Percentiles rank a stretch among this genome's conserved stretches.
These are phyloP conservation scores for Fusarium anthophilum DNA, from an alignment of 2,329 filamentous ascomycete genomes.

Conservation along the genomic window DNA sequence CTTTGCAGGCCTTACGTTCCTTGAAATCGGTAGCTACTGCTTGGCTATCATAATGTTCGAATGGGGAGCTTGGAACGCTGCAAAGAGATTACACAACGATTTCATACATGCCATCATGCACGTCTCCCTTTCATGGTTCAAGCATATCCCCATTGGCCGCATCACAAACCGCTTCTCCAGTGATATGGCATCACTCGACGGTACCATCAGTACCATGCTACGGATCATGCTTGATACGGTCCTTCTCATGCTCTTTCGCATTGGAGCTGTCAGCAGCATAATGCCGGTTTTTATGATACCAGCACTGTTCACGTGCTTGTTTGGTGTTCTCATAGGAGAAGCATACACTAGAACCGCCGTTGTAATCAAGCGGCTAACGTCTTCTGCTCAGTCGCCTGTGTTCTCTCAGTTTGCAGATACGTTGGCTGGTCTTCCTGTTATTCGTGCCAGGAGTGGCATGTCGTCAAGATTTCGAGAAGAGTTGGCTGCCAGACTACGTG, in stretches of 20 bases:
- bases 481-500: conserved; percentile 60
- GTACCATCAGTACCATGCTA: conserved; percentile 56
- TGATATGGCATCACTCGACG: conserved; percentile 66
- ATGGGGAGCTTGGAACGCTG: conserved; percentile 66
- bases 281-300: conserved; percentile 62
- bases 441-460: conserved; percentile 62
- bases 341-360: conserved; percentile 62
- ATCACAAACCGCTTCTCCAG: conserved; percentile 66
- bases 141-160: conserved; percentile 61
- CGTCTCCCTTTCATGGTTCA: conserved; percentile 67
- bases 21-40: conserved; percentile 55
- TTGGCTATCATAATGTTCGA: conserved; percentile 59
- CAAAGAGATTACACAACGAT: conserved; percentile 60
- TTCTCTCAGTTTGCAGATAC: conserved; percentile 67
- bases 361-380: conserved; percentile 56
- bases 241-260: conserved; percentile 56
- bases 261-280: conserved; percentile 59
- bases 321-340: conserved; percentile 58
- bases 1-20: conserved; percentile 57
- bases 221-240: conserved; percentile 53
- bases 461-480: conserved; percentile 57
- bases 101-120: conserved; percentile 62
- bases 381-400: conserved; percentile 61
- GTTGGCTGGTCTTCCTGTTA: conserved; percentile 59
- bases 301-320: conserved; percentile 55